Base-by-base conservation (phyloP, 129 eudicot genomes). In the Gnaphalium uliginosum region DNA sequence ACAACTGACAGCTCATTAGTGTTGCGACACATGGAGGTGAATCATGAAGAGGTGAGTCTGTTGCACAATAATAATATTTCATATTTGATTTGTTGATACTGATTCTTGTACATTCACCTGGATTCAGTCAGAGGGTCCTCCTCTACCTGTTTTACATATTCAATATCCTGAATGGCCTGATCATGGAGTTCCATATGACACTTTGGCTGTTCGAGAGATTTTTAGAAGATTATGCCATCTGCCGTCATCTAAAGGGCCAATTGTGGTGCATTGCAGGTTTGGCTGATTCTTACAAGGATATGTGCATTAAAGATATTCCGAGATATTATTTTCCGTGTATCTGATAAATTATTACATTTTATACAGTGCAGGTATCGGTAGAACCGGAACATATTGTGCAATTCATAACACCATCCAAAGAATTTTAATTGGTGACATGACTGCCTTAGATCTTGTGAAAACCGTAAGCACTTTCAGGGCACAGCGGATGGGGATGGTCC, bases 91-190 rank as follows among this genome's bases (percentile, higher is more conserved):
- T 23, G 53, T 57, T 37, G 29, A 33, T 59, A 24, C 68, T 62
- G 50, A 72, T 18, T 6, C 59, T 7, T 50, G 70, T 59, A 30
- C 25, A 19, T 75, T 61, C 8, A 5, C 53, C 63, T 64, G 9
- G 32, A 27, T 85, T 86, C 92, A 91, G 97, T 87, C 91, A 46
- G 84, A 87, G 76, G 89, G 83, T 74, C 92, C 88, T 56, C 94
- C 96, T 30, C 73, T 87, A 59, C 76, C 87, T 77, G 90, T 94
- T 83, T 82, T 94, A 73, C 99, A 94, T 68, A 82, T 94, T 65
- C 94, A 89, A 30, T 89, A 91, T 85, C 97, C 96, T 43, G 99
- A 91, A 68, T 94, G 99, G 99, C 99, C 99, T 46, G 99, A 94
- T 85, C 93, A 87, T 56, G 99, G 99, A 76, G 99, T 94, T 69